Evolutionary conservation across 2,329 filamentous ascomycete species (phyloP).

Genomic region (Aspergillus sp.): DNA sequence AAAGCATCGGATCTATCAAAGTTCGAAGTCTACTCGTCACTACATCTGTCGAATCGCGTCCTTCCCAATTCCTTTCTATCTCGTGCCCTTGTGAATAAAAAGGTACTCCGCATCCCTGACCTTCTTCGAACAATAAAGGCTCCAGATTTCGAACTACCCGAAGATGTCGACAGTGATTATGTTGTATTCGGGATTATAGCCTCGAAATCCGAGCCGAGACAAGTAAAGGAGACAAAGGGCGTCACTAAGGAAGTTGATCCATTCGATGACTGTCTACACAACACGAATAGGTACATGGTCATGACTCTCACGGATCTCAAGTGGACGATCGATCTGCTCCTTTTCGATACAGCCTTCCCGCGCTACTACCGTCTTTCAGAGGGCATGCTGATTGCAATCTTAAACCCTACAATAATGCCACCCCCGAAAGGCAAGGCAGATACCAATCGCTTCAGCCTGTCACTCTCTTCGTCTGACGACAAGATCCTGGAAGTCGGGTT

Average conservation of each 20-base stretch:
- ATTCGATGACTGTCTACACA: slow-evolving; percentile 48
- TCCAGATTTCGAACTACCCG: slow-evolving; percentile 66
- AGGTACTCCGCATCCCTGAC: slow-evolving; percentile 68
- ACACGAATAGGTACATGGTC: slow-evolving; percentile 80
- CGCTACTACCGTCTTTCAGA: slow-evolving; percentile 89
- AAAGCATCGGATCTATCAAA: slow-evolving; percentile 47
- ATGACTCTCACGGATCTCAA: slow-evolving; percentile 79
- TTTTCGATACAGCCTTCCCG: slow-evolving; percentile 85
- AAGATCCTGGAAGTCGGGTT: slow-evolving; percentile 82
- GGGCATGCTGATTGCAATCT: slow-evolving; percentile 83
- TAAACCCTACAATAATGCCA: slow-evolving; percentile 88
- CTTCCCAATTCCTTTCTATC: slow-evolving; percentile 73
- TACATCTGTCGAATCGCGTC: slow-evolving; percentile 74
- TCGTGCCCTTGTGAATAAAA: slow-evolving; percentile 69
- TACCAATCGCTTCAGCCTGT: slow-evolving; percentile 76
- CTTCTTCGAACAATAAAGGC: slow-evolving; percentile 72
- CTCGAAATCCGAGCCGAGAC: slow-evolving; percentile 73
- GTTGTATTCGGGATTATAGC: slow-evolving; percentile 84
- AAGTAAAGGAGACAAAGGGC: slow-evolving; percentile 43
- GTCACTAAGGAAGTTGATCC: slow-evolving; percentile 37
- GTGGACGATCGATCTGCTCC: slow-evolving; percentile 82
- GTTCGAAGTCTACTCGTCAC: slow-evolving; percentile 78
- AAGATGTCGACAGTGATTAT: slow-evolving; percentile 79
- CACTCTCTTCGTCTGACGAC: slow-evolving; percentile 77
- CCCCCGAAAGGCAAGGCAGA: slow-evolving; percentile 66